These are phyloP conservation scores for Apiotrichum akiyoshidainum DNA, from an alignment of 1,284 basidiomycete genomes.

Conservation along the genomic window DNA sequence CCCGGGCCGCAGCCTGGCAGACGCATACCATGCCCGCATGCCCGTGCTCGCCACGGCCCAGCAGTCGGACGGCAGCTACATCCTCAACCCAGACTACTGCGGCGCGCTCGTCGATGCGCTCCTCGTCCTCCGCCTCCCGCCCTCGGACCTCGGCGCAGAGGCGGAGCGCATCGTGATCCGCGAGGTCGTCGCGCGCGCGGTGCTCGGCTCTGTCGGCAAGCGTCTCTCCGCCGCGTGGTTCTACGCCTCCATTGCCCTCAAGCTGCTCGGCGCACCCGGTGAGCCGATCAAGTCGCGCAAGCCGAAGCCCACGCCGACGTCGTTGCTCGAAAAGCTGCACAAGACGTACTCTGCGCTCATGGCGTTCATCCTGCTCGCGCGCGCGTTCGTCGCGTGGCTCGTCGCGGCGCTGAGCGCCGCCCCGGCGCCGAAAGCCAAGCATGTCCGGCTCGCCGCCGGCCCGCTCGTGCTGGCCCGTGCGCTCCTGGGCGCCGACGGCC, in stretches of 20 bases:
- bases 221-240: constrained; percentile 50
- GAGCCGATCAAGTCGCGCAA: not conserved
- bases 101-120: constrained; percentile 46
- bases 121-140: constrained; percentile 42
- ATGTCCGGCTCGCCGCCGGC: constrained; percentile 11
- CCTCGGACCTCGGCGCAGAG: constrained; percentile 40
- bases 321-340: not conserved
- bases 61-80: constrained; percentile 11
- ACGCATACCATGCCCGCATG: constrained; percentile 37
- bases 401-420: constrained; percentile 15
- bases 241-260: constrained; percentile 31
- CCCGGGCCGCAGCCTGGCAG: constrained; percentile 3
- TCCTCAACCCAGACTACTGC: constrained; percentile 44
- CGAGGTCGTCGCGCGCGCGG: constrained; percentile 50
- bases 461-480: constrained; percentile 24
- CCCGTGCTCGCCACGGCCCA: constrained; percentile 20
- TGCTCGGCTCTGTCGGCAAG: constrained; percentile 43
- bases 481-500: constrained; percentile 25
- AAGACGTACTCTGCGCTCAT: not conserved
- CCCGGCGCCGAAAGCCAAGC: constrained; percentile 8
- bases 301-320: not conserved
- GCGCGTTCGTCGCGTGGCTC: constrained; percentile 15
- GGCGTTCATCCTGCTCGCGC: constrained; percentile 5
- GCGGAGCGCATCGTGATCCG: constrained; percentile 48
- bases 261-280: not conserved